Evolutionary conservation across 2,329 filamentous ascomycete species (phyloP).

Genomic region (Aspergillus sp.): DNA sequence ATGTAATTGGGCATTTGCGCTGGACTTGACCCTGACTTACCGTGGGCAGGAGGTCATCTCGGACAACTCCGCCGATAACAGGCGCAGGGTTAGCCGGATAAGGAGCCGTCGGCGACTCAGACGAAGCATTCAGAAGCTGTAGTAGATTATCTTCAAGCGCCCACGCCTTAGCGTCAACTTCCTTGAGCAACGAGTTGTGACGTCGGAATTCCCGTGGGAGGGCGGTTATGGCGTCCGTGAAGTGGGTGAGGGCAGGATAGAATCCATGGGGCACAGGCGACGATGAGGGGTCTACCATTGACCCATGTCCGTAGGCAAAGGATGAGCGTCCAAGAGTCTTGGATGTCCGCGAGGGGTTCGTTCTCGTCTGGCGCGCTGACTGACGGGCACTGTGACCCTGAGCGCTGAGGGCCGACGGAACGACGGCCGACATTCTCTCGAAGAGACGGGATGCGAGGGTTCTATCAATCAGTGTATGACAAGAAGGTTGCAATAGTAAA

Average conservation of each 20-base stretch:
- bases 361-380: constrained; percentile 48
- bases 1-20: not conserved
- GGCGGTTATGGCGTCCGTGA: constrained; percentile 88
- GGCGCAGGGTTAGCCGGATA: constrained; percentile 36
- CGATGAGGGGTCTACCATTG: constrained; percentile 27
- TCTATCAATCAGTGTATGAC: constrained; percentile 13
- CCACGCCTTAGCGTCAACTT: constrained; percentile 96
- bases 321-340: constrained; percentile 44
- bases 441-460: not conserved
- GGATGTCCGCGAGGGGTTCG: constrained; percentile 50
- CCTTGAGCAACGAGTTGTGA: constrained; percentile 93
- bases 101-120: constrained; percentile 34
- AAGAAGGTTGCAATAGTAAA: not conserved
- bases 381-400: constrained; percentile 34
- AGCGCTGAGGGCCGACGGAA: constrained; percentile 26
- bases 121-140: constrained; percentile 60
- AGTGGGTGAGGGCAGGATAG: constrained; percentile 69
- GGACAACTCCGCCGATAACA: constrained; percentile 34
- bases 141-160: constrained; percentile 80
- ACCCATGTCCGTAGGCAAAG: constrained; percentile 38
- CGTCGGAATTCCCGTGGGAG: constrained; percentile 92
- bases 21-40: constrained; percentile 25
- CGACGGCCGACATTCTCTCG: constrained; percentile 23
- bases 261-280: constrained; percentile 49
- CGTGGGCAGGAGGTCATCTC: constrained; percentile 33